These are phyloP conservation scores for Pseudopithomyces chartarum DNA, from an alignment of 2,329 filamentous ascomycete species.

Conservation along the genomic window DNA sequence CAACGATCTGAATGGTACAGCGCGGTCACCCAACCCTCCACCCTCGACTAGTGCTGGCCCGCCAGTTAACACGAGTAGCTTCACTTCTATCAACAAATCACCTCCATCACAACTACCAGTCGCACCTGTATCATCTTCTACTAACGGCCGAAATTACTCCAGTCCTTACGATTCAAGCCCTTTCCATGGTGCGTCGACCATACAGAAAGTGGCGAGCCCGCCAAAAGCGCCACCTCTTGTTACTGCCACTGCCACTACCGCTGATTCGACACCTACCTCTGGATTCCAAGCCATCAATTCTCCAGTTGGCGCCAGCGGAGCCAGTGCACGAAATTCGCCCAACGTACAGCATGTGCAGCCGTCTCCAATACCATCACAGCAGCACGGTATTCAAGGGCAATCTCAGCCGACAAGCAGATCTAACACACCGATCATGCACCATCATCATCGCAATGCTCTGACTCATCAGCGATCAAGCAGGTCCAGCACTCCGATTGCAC, in stretches of 20 bases:
- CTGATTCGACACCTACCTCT: constrained; percentile 8
- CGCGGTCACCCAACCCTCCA: constrained; percentile 17
- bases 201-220: constrained; percentile 18
- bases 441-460: constrained; percentile 25
- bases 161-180: constrained; percentile 37
- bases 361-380: constrained; percentile 23
- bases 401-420: constrained; percentile 28
- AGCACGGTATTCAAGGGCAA: constrained; percentile 21
- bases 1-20: constrained; percentile 34
- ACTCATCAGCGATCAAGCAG: constrained; percentile 33
- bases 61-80: constrained; percentile 27
- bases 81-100: constrained; percentile 30
- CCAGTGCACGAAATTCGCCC: constrained; percentile 26
- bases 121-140: constrained; percentile 13
- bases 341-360: constrained; percentile 22
- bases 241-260: constrained; percentile 10
- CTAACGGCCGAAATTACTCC: constrained; percentile 29
- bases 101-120: constrained; percentile 20
- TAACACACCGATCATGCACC: constrained; percentile 24
- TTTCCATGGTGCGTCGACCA: constrained; percentile 11
- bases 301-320: constrained; percentile 17
- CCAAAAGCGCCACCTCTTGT: constrained; percentile 20
- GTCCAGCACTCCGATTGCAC: constrained; percentile 34
- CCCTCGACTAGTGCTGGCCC: constrained; percentile 22
- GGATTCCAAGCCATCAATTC: constrained; percentile 20